Evolutionary conservation across 2,329 filamentous ascomycete species (phyloP).

Genomic region (Thielaviopsis euricoi): DNA sequence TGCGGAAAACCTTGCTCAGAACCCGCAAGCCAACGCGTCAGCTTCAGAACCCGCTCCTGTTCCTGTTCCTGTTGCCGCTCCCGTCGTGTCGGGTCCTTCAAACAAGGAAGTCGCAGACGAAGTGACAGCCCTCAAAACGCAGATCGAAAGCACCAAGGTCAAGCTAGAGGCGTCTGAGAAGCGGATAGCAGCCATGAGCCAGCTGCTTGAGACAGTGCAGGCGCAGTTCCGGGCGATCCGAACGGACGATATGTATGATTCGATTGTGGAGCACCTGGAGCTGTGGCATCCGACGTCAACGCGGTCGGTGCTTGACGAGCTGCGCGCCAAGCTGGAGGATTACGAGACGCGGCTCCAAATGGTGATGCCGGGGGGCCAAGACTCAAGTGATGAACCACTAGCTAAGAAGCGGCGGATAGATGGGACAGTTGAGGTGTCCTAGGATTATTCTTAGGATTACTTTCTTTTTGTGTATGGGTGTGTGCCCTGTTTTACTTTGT

Average conservation of each 20-base stretch:
- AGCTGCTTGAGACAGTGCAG: conserved; percentile 4
- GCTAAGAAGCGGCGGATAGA: background rate
- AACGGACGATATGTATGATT: conserved; percentile 4
- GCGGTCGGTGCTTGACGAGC: background rate
- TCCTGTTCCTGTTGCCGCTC: background rate
- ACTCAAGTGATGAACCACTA: too few species aligned
- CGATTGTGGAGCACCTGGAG: conserved; percentile 10
- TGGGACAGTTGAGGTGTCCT: background rate
- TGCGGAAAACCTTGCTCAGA: background rate
- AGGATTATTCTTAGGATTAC: background rate
- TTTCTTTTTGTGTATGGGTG: background rate
- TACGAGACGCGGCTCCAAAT: background rate
- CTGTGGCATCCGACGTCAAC: conserved; percentile 9
- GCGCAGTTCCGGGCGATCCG: conserved; percentile 3
- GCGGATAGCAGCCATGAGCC: background rate
- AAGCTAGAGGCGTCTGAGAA: background rate
- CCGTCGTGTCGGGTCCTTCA: background rate
- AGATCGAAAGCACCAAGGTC: background rate
- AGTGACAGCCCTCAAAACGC: background rate
- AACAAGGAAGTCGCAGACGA: background rate
- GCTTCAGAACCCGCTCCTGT: background rate
- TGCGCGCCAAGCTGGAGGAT: background rate
- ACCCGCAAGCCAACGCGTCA: background rate
- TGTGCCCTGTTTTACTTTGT: too few species aligned
- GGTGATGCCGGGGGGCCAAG: background rate